Evolutionary conservation across 1,284 basidiomycete genomes (phyloP).

Genomic region (Microbotryum violaceum): DNA sequence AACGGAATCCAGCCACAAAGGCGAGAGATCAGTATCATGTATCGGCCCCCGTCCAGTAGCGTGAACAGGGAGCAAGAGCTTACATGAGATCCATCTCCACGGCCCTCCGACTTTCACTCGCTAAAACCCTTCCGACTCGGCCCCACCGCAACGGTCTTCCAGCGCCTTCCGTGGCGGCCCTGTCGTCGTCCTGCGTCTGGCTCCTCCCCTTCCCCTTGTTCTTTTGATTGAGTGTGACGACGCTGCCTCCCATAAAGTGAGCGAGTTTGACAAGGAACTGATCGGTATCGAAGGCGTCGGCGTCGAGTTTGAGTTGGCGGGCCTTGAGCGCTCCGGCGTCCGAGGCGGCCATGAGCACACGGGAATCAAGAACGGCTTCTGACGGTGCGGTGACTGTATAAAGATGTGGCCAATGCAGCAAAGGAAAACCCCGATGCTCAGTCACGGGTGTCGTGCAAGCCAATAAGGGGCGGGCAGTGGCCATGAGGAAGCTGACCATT

Average conservation of each 20-base stretch:
- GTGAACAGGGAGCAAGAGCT: conserved; percentile 31
- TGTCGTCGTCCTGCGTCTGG: conserved; percentile 43
- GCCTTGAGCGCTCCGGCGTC: conserved; percentile 55
- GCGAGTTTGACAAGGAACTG: conserved; percentile 68
- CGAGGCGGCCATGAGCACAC: conserved; percentile 31
- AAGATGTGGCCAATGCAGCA: neutral
- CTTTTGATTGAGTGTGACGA: conserved; percentile 34
- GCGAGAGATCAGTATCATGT: neutral
- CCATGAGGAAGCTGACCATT: conserved; percentile 3
- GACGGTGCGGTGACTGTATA: conserved; percentile 28
- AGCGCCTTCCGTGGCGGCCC: conserved; percentile 44
- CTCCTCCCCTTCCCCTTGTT: conserved; percentile 1
- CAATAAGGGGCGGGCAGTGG: neutral
- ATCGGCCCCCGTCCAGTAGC: too few species aligned
- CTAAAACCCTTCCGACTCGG: conserved; percentile 57
- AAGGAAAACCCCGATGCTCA: neutral
- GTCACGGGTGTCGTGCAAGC: neutral
- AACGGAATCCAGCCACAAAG: too few species aligned
- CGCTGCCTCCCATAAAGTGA: conserved; percentile 60
- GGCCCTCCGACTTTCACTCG: conserved; percentile 63
- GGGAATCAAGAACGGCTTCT: conserved; percentile 38
- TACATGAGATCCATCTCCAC: conserved; percentile 73
- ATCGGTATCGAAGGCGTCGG: conserved; percentile 71
- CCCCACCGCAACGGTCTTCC: conserved; percentile 37
- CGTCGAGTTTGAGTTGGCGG: conserved; percentile 72